Conservation (phyloP, 2,329 filamentous ascomycete species). For the Xylariaceae sp. region DNA sequence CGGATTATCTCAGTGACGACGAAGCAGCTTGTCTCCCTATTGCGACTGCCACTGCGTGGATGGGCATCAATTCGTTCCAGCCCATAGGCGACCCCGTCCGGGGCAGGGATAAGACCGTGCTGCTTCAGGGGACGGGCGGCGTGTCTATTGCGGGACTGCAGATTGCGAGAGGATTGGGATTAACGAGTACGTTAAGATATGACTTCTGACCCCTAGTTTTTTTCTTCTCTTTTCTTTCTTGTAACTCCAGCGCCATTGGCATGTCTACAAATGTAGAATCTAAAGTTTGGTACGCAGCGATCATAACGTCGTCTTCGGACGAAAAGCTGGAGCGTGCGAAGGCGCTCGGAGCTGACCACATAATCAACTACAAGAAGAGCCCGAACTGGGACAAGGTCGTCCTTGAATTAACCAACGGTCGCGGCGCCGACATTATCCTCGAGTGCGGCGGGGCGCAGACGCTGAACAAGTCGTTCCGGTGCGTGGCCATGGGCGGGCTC, state of each 20-base stretch:
- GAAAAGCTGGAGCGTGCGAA: constrained; percentile 46
- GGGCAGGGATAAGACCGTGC: constrained; percentile 42
- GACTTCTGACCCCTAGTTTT: constrained; percentile 19
- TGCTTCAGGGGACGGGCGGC: constrained; percentile 54
- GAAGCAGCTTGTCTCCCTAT: constrained; percentile 60
- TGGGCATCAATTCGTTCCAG: constrained; percentile 58
- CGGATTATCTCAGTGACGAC: constrained; percentile 53
- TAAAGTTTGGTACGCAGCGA: constrained; percentile 13
- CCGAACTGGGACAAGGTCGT: constrained; percentile 50
- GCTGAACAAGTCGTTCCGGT: constrained; percentile 49
- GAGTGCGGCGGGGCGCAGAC: constrained; percentile 53
- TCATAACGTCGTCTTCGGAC: constrained; percentile 41
- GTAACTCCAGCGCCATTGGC: neutral
- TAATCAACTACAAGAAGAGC: constrained; percentile 51
- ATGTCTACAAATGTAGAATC: neutral
- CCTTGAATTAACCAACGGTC: constrained; percentile 40
- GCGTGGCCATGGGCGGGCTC: constrained; percentile 51
- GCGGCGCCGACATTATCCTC: constrained; percentile 52
- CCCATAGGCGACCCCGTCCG: constrained; percentile 47
- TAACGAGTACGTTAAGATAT: constrained; percentile 38
- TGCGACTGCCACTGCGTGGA: constrained; percentile 61
- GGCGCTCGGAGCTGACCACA: constrained; percentile 47
- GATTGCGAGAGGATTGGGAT: constrained; percentile 50
- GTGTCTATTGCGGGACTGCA: constrained; percentile 50
- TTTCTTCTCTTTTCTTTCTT: neutral